phyloP scores from a whole-genome alignment of 1,139 yeast genomes.

The Kodamaea suecica region DNA sequence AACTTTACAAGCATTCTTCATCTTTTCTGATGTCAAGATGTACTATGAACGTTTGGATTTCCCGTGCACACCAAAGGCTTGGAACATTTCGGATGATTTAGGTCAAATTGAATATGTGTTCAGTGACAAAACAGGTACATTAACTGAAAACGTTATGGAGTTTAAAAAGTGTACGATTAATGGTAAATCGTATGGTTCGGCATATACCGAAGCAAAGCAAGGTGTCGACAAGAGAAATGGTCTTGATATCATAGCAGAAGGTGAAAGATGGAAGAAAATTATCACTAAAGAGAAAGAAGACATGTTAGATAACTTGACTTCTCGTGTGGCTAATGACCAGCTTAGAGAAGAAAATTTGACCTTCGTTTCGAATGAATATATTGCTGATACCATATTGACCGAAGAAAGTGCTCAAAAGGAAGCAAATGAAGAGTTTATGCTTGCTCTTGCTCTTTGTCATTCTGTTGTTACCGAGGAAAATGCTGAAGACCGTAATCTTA shows the following conservation, averaged over 20 bases:
- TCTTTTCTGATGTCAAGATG: conserved; percentile 83
- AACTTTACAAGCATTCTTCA: conserved; percentile 90
- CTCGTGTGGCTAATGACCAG: conserved; percentile 53
- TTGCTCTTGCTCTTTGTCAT: conserved; percentile 86
- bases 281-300: conserved; percentile 60
- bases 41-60: conserved; percentile 82
- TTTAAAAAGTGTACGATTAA: conserved; percentile 88
- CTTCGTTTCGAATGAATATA: conserved; percentile 68
- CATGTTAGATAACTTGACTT: conserved; percentile 59
- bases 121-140: conserved; percentile 95
- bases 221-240: conserved; percentile 91
- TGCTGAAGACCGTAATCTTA: conserved; percentile 51
- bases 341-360: conserved; percentile 66
- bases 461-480: conserved; percentile 81
- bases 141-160: conserved; percentile 96
- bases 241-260: conserved; percentile 68
- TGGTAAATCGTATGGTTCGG: conserved; percentile 87
- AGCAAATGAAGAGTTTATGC: conserved; percentile 76
- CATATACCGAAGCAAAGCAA: conserved; percentile 93
- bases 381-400: conserved; percentile 32
- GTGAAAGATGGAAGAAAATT: conserved; percentile 55
- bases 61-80: conserved; percentile 93
- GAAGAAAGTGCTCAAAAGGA: conserved; percentile 54
- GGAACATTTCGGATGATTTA: conserved; percentile 96
- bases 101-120: conserved; percentile 96